Base-by-base conservation (phyloP, 306 rosid genomes). In the Albizia julibrissin region DNA sequence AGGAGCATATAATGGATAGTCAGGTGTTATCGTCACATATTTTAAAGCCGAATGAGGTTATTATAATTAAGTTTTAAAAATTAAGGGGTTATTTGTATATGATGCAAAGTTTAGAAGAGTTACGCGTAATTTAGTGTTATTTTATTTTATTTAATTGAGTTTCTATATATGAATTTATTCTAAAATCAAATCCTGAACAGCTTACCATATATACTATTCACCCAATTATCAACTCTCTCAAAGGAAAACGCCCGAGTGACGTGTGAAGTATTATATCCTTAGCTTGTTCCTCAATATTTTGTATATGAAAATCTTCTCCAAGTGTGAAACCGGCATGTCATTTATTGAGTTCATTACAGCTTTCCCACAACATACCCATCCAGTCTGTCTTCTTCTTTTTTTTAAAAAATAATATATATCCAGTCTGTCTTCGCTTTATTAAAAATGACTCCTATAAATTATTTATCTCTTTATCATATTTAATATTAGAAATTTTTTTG, bases 261-360 rank as follows among this genome's bases (percentile, higher is more conserved):
- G 37, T 49, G 33, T 49, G 22, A 50, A 50, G 24, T 49, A 22
- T 21, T 27, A 27, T 61, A n/a, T n/a, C n/a, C n/a, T n/a, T n/a
- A n/a, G 34, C 34, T 59, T 61, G 67, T 61, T 61, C 8, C 34
- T 8, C 22, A 49, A 76, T 16, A n/a, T 33, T 65, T 65, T 22
- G 47, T 76, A 80, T 43, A 13, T 64, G 18, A 77, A 79, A 76
- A 81, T 80, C 59, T 7, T 71, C 66, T 40, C 3, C 42, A 65
- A 64, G 58, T 33, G 31, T 24, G 69, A 72, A 77, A 56, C 74
- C 81, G 83, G 83, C 49, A 69, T 40, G 27, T 42, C 19, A 71
- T 71, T 71, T 71, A 44, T 46, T 71, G 46, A 10, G 14, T 29
- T 74, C 65, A 18, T 74, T 11, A 50, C 54, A 66, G 3, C 39